Evolutionary conservation across 345 rosid species (phyloP).

Genomic region (Moringa oleifera): DNA sequence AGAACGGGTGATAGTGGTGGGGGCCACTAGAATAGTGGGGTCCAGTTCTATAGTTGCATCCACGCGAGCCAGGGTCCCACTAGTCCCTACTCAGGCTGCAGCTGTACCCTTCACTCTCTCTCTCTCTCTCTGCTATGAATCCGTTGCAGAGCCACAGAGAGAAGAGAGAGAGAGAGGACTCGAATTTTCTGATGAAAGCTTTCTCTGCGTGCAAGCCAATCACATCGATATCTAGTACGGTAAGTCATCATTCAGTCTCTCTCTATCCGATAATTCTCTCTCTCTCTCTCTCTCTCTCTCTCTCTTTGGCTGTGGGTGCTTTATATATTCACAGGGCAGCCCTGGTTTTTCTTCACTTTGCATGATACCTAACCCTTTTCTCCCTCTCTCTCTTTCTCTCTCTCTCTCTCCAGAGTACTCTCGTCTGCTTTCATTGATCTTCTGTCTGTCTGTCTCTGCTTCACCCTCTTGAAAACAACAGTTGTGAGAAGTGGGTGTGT

Average conservation of each 20-base stretch:
- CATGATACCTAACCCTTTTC: constrained; percentile 14
- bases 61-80: constrained; percentile 46
- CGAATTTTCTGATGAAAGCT: constrained; percentile 18
- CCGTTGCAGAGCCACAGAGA: too few species aligned
- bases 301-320: too few species aligned
- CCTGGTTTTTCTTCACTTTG: constrained; percentile 27
- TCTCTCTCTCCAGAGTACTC: background rate
- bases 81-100: too few species aligned
- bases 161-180: constrained; percentile 1
- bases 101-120: background rate
- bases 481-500: constrained; percentile 12
- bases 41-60: constrained; percentile 37
- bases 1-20: constrained; percentile 7
- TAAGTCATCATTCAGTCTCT: constrained; percentile 20
- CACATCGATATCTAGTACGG: constrained; percentile 29
- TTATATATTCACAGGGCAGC: constrained; percentile 30
- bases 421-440: too few species aligned
- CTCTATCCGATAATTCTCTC: background rate
- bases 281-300: constrained; percentile 12
- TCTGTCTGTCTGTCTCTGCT: too few species aligned
- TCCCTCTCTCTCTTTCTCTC: constrained; percentile 12
- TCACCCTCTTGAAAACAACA: background rate
- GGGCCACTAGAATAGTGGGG: constrained; percentile 23
- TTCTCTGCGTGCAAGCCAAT: constrained; percentile 35
- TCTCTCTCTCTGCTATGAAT: constrained; percentile 10